Conservation (phyloP, 164 flowering plant species). For the Euptelea pleiosperma region DNA sequence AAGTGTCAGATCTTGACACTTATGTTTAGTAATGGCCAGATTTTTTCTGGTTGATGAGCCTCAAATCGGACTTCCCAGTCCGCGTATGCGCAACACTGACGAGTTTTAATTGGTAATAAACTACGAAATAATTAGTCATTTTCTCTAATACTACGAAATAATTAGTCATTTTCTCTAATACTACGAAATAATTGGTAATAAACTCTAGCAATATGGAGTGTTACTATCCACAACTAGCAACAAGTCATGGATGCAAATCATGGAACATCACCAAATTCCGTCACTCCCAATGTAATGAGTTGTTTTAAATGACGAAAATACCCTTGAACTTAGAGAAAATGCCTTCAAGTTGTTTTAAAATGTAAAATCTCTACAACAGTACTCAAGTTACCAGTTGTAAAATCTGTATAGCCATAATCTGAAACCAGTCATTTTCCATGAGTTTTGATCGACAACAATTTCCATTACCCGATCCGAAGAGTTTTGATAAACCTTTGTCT, state of each 20-base stretch:
- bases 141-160: neutral
- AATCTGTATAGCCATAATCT: no score
- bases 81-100: no score
- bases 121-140: no score
- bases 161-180: neutral
- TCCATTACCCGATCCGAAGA: no score
- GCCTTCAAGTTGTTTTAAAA: neutral
- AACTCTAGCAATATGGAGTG: neutral
- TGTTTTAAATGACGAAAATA: constrained; percentile 21
- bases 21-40: no score
- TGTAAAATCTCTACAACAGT: no score
- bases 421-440: constrained; percentile 7
- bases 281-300: neutral
- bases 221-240: neutral
- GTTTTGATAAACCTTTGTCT: no score
- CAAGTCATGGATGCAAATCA: constrained; percentile 2
- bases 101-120: no score
- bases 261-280: neutral
- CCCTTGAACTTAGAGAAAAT: constrained; percentile 11
- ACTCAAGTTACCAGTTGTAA: neutral
- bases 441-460: neutral
- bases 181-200: neutral
- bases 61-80: no score
- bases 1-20: no score
- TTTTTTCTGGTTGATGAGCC: no score